Evolutionary conservation across 192 early-diverging fungal species (phyloP).

Genomic region (Backusella australiensis): DNA sequence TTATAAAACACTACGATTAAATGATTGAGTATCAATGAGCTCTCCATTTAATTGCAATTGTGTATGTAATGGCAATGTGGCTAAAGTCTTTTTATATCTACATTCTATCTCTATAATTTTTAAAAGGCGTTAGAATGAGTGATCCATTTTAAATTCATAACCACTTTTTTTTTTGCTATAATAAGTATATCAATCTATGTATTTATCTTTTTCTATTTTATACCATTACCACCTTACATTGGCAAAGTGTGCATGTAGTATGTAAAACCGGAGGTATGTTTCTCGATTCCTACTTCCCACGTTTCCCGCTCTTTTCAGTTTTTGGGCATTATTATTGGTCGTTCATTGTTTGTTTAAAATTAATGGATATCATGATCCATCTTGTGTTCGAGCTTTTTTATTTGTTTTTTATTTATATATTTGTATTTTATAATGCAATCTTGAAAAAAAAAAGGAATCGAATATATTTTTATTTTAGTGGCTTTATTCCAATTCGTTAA

Average conservation of each 20-base stretch:
- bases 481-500: not conserved
- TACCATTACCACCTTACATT: not conserved
- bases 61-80: not conserved
- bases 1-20: not conserved
- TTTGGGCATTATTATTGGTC: not conserved
- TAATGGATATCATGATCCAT: constrained; percentile 5
- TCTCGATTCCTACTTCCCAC: not conserved
- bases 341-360: not conserved
- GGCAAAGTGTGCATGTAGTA: not conserved
- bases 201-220: not conserved
- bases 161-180: not conserved
- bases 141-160: not conserved
- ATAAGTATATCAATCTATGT: not conserved
- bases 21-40: not conserved
- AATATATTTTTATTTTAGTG: not conserved
- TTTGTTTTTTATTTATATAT: constrained; percentile 8
- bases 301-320: not conserved
- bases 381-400: not conserved
- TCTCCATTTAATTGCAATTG: not conserved
- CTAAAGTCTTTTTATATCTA: not conserved
- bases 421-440: constrained; percentile 6
- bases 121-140: not conserved
- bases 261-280: constrained; percentile 6
- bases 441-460: not conserved
- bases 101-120: not conserved